Conservation (phyloP, 1,284 basidiomycete genomes). For the Boletus chippewaensis region DNA sequence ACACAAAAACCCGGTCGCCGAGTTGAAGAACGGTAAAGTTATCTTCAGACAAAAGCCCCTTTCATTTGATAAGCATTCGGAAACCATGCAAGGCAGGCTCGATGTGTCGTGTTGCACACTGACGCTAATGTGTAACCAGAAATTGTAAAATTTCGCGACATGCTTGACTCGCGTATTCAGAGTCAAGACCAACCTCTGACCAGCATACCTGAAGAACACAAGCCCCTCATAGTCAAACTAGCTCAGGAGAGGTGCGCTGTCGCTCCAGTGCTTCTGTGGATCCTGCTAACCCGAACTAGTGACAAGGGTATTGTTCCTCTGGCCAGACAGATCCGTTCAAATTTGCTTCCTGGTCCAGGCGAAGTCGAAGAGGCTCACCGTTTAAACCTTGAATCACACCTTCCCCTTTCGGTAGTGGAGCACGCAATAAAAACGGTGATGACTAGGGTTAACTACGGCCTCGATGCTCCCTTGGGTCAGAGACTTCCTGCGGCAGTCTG, state of each 20-base stretch:
- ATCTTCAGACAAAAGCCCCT: conserved; percentile 73
- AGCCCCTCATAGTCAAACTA: conserved; percentile 71
- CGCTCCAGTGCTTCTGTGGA: background rate
- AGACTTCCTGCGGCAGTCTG: conserved; percentile 56
- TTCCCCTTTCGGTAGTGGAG: conserved; percentile 52
- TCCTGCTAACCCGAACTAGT: conserved; percentile 35
- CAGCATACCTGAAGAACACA: conserved; percentile 59
- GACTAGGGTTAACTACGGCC: conserved; percentile 67
- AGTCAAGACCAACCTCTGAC: conserved; percentile 43
- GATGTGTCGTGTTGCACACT: background rate
- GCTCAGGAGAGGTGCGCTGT: conserved; percentile 67
- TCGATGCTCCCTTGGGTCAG: conserved; percentile 45
- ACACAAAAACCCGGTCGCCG: conserved; percentile 42
- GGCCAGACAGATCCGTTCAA: conserved; percentile 57
- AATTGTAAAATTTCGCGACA: conserved; percentile 66
- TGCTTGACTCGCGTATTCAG: conserved; percentile 50
- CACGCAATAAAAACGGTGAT: conserved; percentile 54
- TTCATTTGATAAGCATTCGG: conserved; percentile 69
- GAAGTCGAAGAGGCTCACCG: conserved; percentile 44
- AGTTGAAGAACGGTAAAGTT: conserved; percentile 72
- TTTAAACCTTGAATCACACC: conserved; percentile 22
- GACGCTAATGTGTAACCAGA: conserved; percentile 31
- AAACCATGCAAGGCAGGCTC: conserved; percentile 71
- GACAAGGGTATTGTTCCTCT: conserved; percentile 60
- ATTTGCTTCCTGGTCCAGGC: conserved; percentile 51